Base-by-base conservation (phyloP, 73 alveolate species). In the Paramecium bursaria region DNA sequence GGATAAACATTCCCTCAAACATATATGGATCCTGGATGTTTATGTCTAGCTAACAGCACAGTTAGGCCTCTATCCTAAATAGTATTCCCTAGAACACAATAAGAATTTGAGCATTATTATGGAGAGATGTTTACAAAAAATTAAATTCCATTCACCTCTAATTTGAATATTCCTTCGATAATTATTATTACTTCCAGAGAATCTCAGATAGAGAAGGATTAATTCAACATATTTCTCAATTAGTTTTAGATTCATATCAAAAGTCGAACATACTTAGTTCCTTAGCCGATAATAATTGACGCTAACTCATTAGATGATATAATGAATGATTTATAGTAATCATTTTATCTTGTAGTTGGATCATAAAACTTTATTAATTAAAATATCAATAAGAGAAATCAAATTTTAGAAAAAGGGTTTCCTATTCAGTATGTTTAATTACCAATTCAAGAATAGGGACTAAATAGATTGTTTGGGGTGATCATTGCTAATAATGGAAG, bases 401-500 rank as follows among this genome's bases (percentile, higher is more conserved):
- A 5, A 9, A 33, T 61, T 4, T 33, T 61, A n/a, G 10, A 3
- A 0, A n/a, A 30, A 31, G 80, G 54, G 17, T 17, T 61, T 11
- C 80, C 80, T 13, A 33, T 22, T 30, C 25, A 61, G 39, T 14
- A 33, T 1, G 39, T 61, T 33, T 7, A 14, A 11, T 44, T 61
- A 9, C 80, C 80, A 5, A 42, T 67, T 17, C 7, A 33, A 31
- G 82, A 67, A 21, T 26, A 67, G 44, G 82, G 44, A 44, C 33
- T 67, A 2, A 35, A 67, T 42, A 35, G 82, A 67, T 35, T 67
- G 44, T 35, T 67, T 30, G 57, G 60, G 0, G 44, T 67, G 6
- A 35, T 67, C 60, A 42, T 57, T 35, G 60, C 57, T 19, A 67
- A 31, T 35, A 19, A 25, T 15, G 82, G 82, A n/a, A 67, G 82